These are phyloP conservation scores for Mycena belliarum DNA, from an alignment of 768 basidiomycete genomes.

Conservation along the genomic window DNA sequence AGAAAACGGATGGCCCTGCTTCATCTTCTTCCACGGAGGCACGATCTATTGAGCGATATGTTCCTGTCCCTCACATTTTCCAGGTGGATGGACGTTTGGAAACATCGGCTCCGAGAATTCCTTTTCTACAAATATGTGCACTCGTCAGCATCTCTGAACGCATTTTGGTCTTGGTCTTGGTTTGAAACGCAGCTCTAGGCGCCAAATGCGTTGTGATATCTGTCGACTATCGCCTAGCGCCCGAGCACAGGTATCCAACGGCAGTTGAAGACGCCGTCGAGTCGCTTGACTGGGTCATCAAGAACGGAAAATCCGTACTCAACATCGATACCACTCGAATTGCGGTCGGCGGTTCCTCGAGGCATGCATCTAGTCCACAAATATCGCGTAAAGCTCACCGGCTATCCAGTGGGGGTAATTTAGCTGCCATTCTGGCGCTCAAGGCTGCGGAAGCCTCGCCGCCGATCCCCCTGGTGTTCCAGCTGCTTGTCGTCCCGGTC, in stretches of 20 bases:
- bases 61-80: not conserved
- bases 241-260: constrained; percentile 69
- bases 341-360: constrained; percentile 74
- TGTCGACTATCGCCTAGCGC: constrained; percentile 73
- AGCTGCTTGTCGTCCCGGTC: constrained; percentile 71
- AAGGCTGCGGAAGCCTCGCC: constrained; percentile 53
- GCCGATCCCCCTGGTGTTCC: constrained; percentile 57
- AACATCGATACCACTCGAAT: constrained; percentile 52
- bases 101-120: constrained; percentile 59
- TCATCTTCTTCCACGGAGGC: constrained; percentile 79
- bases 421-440: constrained; percentile 65
- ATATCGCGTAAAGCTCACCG: not conserved
- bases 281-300: constrained; percentile 60
- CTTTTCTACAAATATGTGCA: constrained; percentile 62
- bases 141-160: constrained; percentile 36
- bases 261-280: constrained; percentile 74
- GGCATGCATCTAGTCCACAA: constrained; percentile 37
- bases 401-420: constrained; percentile 60
- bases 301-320: constrained; percentile 47
- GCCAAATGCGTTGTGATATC: constrained; percentile 63
- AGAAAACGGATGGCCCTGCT: constrained; percentile 64
- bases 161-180: not conserved
- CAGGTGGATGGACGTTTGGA: constrained; percentile 80
- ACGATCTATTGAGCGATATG: constrained; percentile 7
- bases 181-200: constrained; percentile 38